A percentile compares a stretch with the other conserved stretches of the same genome.
phyloP scores from a whole-genome alignment of 176 grass and related monocot species.

The Leersia perrieri region DNA sequence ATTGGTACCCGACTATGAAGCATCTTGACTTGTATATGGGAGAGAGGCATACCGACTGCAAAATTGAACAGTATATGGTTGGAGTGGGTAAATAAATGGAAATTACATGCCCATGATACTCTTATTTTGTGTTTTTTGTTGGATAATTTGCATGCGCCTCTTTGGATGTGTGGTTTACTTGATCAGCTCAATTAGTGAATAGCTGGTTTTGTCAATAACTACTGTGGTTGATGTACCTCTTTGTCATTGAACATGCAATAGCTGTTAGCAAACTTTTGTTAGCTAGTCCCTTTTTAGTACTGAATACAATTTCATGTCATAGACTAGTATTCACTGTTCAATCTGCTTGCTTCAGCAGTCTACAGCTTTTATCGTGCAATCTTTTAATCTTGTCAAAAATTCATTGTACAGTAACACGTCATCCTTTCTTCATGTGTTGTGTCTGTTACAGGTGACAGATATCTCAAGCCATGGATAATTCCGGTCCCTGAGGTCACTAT shows the following conservation, averaged over 20 bases:
- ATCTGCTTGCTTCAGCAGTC: background rate
- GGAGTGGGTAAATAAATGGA: background rate
- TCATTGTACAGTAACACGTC: background rate
- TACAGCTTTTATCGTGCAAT: background rate
- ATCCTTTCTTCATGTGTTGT: background rate
- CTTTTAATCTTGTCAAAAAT: background rate
- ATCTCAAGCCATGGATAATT: slow-evolving; percentile 96
- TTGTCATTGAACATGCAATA: background rate
- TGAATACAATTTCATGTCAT: background rate
- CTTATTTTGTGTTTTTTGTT: background rate
- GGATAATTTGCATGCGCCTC: background rate
- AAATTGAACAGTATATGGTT: background rate
- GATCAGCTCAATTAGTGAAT: background rate
- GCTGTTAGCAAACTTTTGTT: background rate
- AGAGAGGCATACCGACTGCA: background rate
- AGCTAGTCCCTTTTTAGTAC: background rate
- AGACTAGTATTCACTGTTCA: background rate
- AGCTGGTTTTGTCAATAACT: background rate
- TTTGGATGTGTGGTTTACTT: background rate
- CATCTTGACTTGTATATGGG: background rate
- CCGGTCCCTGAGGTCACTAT: slow-evolving; percentile 79
- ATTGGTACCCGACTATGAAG: background rate
- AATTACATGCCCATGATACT: background rate
- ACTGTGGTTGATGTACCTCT: background rate
- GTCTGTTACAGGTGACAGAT: slow-evolving; percentile 69